A percentile compares a stretch with the other conserved stretches of the same genome.
These are phyloP conservation scores for Blastobotrys arbuscula DNA, from an alignment of 1,139 yeast genomes.

Conservation along the genomic window DNA sequence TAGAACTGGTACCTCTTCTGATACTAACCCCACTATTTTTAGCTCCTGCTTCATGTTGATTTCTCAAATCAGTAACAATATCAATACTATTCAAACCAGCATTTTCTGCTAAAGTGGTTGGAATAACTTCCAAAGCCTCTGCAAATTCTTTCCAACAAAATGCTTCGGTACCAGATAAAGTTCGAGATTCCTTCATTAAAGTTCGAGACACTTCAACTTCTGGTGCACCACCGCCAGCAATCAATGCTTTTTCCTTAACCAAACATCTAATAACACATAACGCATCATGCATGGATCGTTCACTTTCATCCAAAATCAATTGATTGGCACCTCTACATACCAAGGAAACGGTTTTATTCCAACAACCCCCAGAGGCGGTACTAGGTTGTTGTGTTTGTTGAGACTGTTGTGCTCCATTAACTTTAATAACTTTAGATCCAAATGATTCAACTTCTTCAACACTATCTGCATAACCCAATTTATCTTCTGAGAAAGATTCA, in stretches of 20 bases:
- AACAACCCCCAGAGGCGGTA: no score
- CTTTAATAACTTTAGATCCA: constrained; percentile 86
- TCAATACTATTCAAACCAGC: constrained; percentile 95
- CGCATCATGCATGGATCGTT: constrained; percentile 95
- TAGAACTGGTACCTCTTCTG: constrained; percentile 87
- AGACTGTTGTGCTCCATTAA: constrained; percentile 84
- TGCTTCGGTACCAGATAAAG: constrained; percentile 84
- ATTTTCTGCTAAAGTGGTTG: constrained; percentile 95
- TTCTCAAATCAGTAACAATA: constrained; percentile 90
- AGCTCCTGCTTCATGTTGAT: constrained; percentile 88
- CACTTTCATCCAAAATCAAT: constrained; percentile 89
- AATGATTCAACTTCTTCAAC: constrained; percentile 90
- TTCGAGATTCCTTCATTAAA: constrained; percentile 68
- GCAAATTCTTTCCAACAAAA: constrained; percentile 96
- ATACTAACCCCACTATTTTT: constrained; percentile 93
- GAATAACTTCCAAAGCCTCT: constrained; percentile 90
- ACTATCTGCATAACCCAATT: constrained; percentile 85
- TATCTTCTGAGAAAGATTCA: constrained; percentile 86
- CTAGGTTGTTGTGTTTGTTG: constrained; percentile 7
- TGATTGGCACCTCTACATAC: constrained; percentile 93
- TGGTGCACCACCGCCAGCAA: constrained; percentile 99
- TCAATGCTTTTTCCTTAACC: constrained; percentile 87
- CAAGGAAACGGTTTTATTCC: constrained; percentile 72
- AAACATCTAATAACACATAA: constrained; percentile 93
- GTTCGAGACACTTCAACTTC: constrained; percentile 90